Evolutionary conservation across 169 alveolate species (phyloP), one percentile per base, ranked within the genome.

Genomic region (Plasmodium chabaudi): DNA sequence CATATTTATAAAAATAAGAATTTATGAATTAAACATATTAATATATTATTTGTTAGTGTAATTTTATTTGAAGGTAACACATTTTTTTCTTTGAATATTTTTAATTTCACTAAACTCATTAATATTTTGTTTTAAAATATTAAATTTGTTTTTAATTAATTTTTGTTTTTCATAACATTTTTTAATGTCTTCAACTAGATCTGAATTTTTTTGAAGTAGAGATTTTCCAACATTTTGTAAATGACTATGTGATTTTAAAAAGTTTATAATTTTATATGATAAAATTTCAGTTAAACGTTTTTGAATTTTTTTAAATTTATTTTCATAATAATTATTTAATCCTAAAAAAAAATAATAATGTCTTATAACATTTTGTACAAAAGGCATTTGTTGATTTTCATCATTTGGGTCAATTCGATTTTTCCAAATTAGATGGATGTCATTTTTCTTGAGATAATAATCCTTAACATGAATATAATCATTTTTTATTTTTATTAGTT

Each of bases 401-500:
- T 51, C 59, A 51, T 15, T 51, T 12, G 1, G 23, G 6, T 6
- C 6, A 51, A 13, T 51, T 13, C 0, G 5, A 15, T 9, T 49
- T 9, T 82, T 34, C 5, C 13, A 15, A 61, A 67, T 72, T 15
- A 82, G 23, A 47, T 69, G 53, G 9, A 67, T 67, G 15, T 82
- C 69, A 56, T 82, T 51, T 82, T 82, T 82, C 59, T 56, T 65
- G 55, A 82, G 23, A 82, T 55, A 82, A 47, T 82, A 82, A 23
- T 82, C 90, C 55, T 82, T 82, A 9, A 82, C 90, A 55, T 82
- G 51, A 39, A 68, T 82, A 39, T 82, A 82, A 15, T 82, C 71
- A 82, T 82, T 68, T 82, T 82, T 82, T 51, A 82, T 59, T 82
- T 68, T 82, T n/a, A 82, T 69, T 39, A 82, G 44, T 82, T 82